Base-by-base conservation (phyloP, 148 eudicot species). In the Vaccinium corymbosum region DNA sequence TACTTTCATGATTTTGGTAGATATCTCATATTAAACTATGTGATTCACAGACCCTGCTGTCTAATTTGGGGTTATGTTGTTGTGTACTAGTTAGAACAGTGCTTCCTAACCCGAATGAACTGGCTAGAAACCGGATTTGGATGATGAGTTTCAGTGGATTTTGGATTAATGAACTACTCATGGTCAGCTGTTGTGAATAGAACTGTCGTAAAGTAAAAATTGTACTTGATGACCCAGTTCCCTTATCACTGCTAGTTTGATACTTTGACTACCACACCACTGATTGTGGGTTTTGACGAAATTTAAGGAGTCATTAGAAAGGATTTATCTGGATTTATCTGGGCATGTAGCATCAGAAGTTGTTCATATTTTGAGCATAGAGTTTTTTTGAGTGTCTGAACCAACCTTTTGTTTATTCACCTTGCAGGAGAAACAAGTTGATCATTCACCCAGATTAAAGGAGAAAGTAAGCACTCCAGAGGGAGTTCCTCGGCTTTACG, bases 1-100 rank as follows among this genome's bases (percentile, higher is more conserved):
- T 13, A 97, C 99, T 79, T 97, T 93, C 90, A 93, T 95, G 99
- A 97, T 97, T 84, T 89, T 95, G 99, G 99, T 97, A 91, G 57
- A 61, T 32, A 81, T 71, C 70, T 55, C 11, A 20, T 57, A 25
- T 79, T 50, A 35, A 57, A 66, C 19, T 27, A 50, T 4, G 29
- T 29, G 75, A 49, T 80, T 19, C 17, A 46, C 22, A 48, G 27
- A 6, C 11, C 12, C 50, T 62, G 9, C 8, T 72, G 59, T 51
- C 38, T 52, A 52, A 25, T 77, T 22, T 76, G 20, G 12, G 80
- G 7, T 76, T 9, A n/a, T 51, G 6, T 17, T 6, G n/a, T 57
- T 62, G 5, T 62, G 70, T 62, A 32, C n/a, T 13, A 25, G 16
- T 22, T 51, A 29, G 25, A 78, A 29, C 17, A 59, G n/a, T 56